phyloP scores from a whole-genome alignment of 2,329 filamentous ascomycete species.

The Penicillium sclerotigenum region DNA sequence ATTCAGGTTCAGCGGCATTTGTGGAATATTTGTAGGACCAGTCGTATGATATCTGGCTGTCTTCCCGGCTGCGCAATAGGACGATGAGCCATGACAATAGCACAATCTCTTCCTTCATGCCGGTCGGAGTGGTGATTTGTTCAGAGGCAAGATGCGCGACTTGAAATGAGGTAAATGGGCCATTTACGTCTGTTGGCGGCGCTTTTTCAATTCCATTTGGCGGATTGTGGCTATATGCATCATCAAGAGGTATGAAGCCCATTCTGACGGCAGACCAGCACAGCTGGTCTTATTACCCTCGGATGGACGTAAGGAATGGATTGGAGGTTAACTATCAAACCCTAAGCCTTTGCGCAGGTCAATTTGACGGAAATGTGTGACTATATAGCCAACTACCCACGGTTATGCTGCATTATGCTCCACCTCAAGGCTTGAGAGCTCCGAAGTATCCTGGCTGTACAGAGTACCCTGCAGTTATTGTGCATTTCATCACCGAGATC shows the following conservation, averaged over 20 bases:
- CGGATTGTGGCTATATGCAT: constrained; percentile 2
- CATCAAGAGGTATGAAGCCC: constrained; percentile 16
- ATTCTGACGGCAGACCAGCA: constrained; percentile 13
- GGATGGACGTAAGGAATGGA: constrained; percentile 1
- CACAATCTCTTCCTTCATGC: constrained; percentile 42
- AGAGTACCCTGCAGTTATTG: neutral
- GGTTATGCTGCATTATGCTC: constrained; percentile 7
- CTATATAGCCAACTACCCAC: constrained; percentile 16
- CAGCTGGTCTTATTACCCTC: constrained; percentile 6
- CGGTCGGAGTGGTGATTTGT: constrained; percentile 28
- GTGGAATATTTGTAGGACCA: constrained; percentile 36
- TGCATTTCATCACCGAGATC: constrained; percentile 11
- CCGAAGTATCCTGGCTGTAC: constrained; percentile 5
- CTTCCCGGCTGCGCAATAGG: constrained; percentile 44
- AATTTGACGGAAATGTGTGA: constrained; percentile 8
- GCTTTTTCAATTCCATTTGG: constrained; percentile 1
- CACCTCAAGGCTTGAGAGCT: constrained; percentile 8
- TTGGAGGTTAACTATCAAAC: constrained; percentile 6
- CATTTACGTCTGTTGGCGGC: constrained; percentile 1
- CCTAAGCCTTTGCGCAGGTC: constrained; percentile 10
- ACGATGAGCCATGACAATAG: constrained; percentile 48
- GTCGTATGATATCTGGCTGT: constrained; percentile 36
- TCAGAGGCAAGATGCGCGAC: constrained; percentile 29
- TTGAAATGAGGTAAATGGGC: constrained; percentile 26
- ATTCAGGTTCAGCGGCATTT: constrained; percentile 15